Base-by-base conservation (phyloP, 495 filamentous ascomycete species). In the Pyrenopolyporus hunteri region DNA sequence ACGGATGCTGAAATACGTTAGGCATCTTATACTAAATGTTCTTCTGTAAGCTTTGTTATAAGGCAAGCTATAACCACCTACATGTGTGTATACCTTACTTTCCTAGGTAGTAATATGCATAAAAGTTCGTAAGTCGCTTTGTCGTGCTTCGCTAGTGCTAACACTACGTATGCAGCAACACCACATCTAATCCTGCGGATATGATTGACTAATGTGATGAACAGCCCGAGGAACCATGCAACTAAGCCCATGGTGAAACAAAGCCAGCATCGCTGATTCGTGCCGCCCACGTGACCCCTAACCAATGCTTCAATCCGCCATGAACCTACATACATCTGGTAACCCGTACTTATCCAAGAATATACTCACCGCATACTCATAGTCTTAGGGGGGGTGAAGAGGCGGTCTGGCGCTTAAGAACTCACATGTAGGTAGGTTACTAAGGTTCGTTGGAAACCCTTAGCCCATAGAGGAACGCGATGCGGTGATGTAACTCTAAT, bases 211-310 rank as follows among this genome's bases (percentile, higher is more conserved):
- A 65, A 65, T 65, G 49, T 32, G 62, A 65, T 31, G 50, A 51
- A 20, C 56, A 45, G 39, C 50, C 56, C 56, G 62, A 60, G 43
- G 39, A 65, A 56, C 63, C 40, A 60, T 57, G 63, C 63, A 61
- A 46, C 51, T 60, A 66, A n/a, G 57, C 57, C 35, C 3, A 66
- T 57, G 57, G 47, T 61, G 63, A 66, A 66, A 66, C 63, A 55
- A 53, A 46, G 51, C 22, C 31, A 57, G 42, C 63, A 59, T 58
- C 35, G 35, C 33, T 64, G 61, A 64, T 60, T 66, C 51, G 63
- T 42, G 39, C 57, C 45, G 39, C 29, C 51, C 63, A 66, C 63
- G 57, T 61, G 63, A 60, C 47, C 36, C 40, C 5, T 57, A 42
- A 28, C 46, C 51, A 44, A 66, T 66, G 57, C 63, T 26, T 61